These are phyloP conservation scores for Metarhizium sp. DNA, from an alignment of 2,329 filamentous ascomycete genomes.

Conservation along the genomic window DNA sequence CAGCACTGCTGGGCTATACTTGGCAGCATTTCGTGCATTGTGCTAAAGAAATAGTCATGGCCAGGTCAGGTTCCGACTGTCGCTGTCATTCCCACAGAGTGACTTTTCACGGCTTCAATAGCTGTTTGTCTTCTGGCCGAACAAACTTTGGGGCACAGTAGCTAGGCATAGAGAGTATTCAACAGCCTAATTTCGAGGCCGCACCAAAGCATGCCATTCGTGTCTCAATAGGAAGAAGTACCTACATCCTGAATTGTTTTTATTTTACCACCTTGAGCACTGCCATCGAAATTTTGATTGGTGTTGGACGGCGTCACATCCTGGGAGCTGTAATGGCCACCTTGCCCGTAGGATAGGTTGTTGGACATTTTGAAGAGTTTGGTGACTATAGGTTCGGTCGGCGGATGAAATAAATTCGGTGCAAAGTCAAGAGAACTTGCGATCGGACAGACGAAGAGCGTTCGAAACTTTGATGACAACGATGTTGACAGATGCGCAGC, in stretches of 20 bases:
- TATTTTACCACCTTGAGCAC: not conserved
- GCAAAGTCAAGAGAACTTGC: not conserved
- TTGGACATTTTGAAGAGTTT: constrained; percentile 5
- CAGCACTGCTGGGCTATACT: too few species aligned
- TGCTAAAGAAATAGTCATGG: too few species aligned
- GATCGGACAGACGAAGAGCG: not conserved
- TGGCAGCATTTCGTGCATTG: too few species aligned
- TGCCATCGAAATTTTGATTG: not conserved
- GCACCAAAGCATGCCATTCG: not conserved
- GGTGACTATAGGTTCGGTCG: constrained; percentile 2
- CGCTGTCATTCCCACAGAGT: too few species aligned
- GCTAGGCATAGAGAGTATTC: too few species aligned
- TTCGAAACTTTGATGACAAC: not conserved
- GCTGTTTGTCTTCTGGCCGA: too few species aligned
- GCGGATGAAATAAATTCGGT: constrained; percentile 11
- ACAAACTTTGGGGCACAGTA: not conserved
- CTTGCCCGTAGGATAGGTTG: constrained; percentile 4
- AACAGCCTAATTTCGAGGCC: not conserved
- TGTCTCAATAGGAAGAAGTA: not conserved
- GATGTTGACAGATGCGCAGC: not conserved
- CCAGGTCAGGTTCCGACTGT: too few species aligned
- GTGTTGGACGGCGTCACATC: constrained; percentile 1
- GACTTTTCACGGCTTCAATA: too few species aligned
- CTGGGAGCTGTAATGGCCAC: constrained; percentile 6
- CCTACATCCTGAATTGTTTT: constrained; percentile 5